Evolutionary conservation across 192 early-diverging fungal species (phyloP).

Genomic region (Entomortierella beljakovae): DNA sequence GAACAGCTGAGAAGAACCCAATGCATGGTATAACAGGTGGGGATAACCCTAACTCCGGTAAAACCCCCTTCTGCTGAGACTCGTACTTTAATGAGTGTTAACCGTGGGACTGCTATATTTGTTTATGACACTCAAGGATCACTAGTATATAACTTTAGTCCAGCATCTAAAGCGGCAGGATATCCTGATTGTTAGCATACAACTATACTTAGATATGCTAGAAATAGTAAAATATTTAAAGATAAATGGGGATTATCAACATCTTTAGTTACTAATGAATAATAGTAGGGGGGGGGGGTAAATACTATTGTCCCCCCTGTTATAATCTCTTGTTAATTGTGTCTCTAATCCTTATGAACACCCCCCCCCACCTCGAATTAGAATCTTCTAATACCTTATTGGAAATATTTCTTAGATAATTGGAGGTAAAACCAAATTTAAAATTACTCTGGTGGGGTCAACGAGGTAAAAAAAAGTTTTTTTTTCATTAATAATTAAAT

Average conservation of each 20-base stretch:
- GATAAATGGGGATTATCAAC: slow-evolving; percentile 14
- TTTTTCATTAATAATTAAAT: too few relatives aligned
- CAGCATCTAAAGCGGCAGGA: slow-evolving; percentile 1
- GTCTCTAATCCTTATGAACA: too few relatives aligned
- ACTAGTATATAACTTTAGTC: slow-evolving; percentile 7
- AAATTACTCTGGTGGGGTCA: too few relatives aligned
- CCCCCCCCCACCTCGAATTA: too few relatives aligned
- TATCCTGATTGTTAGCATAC: slow-evolving; percentile 7
- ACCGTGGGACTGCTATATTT: neutral
- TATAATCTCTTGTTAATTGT: too few relatives aligned
- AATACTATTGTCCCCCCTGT: too few relatives aligned
- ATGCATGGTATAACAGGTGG: neutral
- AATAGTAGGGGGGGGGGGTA: too few relatives aligned
- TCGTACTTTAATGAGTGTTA: neutral
- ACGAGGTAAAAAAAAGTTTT: too few relatives aligned
- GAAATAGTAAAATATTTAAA: slow-evolving; percentile 14
- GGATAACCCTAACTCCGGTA: neutral
- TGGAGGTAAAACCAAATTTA: too few relatives aligned
- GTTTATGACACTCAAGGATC: slow-evolving; percentile 3
- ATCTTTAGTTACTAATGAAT: neutral
- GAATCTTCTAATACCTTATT: too few relatives aligned
- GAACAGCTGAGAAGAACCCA: too few relatives aligned
- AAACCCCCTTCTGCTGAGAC: slow-evolving; percentile 2
- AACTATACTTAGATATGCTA: slow-evolving; percentile 3
- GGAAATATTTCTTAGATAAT: too few relatives aligned